A percentile compares a stretch with the other conserved stretches of the same genome.
phyloP scores from a whole-genome alignment of 257 asterid genomes.

The Cynanchum wilfordii region DNA sequence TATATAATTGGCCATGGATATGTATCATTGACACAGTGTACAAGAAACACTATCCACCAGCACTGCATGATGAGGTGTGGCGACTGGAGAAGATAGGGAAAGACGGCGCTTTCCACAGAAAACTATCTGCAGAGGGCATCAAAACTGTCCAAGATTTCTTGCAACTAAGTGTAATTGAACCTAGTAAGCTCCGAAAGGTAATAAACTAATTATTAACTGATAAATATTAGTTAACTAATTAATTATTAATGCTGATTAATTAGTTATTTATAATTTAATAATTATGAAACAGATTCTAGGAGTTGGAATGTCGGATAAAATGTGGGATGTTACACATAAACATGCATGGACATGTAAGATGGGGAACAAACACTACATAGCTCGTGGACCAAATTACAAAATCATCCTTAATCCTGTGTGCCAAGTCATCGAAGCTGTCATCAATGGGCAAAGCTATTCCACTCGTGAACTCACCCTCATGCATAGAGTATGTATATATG shows the following conservation, averaged over 20 bases:
- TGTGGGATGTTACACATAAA: slow-evolving; percentile 50
- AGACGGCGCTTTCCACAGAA: slow-evolving; percentile 54
- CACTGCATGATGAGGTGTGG: slow-evolving; percentile 61
- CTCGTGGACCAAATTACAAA: slow-evolving; percentile 23
- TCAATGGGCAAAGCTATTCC: slow-evolving; percentile 29
- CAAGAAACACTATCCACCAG: slow-evolving; percentile 75
- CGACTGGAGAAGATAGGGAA: slow-evolving; percentile 72
- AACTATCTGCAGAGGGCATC: slow-evolving; percentile 37
- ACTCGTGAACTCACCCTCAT: slow-evolving; percentile 20
- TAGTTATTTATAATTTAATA: not conserved
- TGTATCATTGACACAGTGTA: slow-evolving; percentile 34
- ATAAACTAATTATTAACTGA: too few relatives aligned
- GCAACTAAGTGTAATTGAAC: slow-evolving; percentile 39
- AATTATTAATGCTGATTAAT: not conserved
- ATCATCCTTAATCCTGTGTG: slow-evolving; percentile 48
- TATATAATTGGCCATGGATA: not conserved
- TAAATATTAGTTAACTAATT: not conserved
- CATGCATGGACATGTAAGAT: slow-evolving; percentile 63
- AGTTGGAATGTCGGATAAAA: slow-evolving; percentile 63
- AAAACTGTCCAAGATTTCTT: slow-evolving; percentile 64
- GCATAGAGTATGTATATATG: slow-evolving; percentile 24
- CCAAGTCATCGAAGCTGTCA: slow-evolving; percentile 37
- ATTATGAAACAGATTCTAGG: slow-evolving; percentile 43
- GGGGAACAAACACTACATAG: slow-evolving; percentile 46
- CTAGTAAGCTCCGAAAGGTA: slow-evolving; percentile 42